phyloP scores from a whole-genome alignment of 345 rosid species.

The Salix caprea region DNA sequence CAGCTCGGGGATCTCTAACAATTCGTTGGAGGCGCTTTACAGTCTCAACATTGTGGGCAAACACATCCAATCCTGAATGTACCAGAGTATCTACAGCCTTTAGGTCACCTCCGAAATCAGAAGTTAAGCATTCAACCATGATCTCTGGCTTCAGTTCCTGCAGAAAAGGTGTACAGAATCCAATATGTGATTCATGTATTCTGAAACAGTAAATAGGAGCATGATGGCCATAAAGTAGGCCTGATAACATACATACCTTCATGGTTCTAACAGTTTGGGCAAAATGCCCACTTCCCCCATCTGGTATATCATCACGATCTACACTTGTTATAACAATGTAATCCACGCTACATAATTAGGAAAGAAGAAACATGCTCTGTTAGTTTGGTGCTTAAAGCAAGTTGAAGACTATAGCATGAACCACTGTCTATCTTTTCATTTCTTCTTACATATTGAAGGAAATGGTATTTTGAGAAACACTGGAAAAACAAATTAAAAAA shows the following conservation, averaged over 20 bases:
- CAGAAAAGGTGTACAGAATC: slow-evolving; percentile 10
- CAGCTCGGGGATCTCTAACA: slow-evolving; percentile 98
- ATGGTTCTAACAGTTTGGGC: slow-evolving; percentile 81
- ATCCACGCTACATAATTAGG: slow-evolving; percentile 60
- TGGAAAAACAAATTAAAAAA: not conserved
- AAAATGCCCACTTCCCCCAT: slow-evolving; percentile 99
- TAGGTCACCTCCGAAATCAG: slow-evolving; percentile 93
- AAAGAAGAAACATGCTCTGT: not conserved
- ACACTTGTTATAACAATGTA: slow-evolving; percentile 96
- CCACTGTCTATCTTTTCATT: not conserved
- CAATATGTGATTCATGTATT: slow-evolving; percentile 3
- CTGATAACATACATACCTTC: slow-evolving; percentile 48
- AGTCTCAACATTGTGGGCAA: slow-evolving; percentile 94
- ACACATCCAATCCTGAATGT: slow-evolving; percentile 86
- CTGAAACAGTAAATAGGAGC: not conserved
- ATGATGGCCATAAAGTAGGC: slow-evolving; percentile 2
- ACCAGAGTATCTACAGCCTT: slow-evolving; percentile 72
- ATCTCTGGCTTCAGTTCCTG: slow-evolving; percentile 86
- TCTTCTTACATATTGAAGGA: not conserved
- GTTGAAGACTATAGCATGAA: not conserved
- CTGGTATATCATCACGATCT: slow-evolving; percentile 95
- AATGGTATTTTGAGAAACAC: not conserved
- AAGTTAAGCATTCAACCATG: slow-evolving; percentile 95
- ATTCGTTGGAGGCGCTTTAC: slow-evolving; percentile 90
- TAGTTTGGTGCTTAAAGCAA: not conserved